Percentiles rank a stretch among this genome's conserved stretches.
phyloP scores from a whole-genome alignment of 805 yeast species.

The Candida germanica region DNA sequence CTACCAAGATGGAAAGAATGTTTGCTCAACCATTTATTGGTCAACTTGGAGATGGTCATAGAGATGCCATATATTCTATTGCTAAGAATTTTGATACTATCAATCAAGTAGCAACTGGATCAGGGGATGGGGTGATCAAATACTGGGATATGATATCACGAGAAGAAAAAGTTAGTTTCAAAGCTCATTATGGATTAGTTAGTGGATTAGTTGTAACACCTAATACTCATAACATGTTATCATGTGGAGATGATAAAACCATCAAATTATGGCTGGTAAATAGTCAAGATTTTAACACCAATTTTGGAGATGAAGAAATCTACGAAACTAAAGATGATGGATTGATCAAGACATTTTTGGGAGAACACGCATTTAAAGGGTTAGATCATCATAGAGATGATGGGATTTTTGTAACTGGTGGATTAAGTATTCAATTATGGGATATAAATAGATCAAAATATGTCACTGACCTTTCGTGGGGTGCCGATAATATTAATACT shows the following conservation, averaged over 20 bases:
- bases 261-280: conserved; percentile 85
- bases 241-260: conserved; percentile 89
- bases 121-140: conserved; percentile 93
- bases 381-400: conserved; percentile 83
- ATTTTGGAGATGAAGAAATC: conserved; percentile 26
- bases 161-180: conserved; percentile 69
- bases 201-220: conserved; percentile 79
- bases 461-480: conserved; percentile 83
- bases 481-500: conserved; percentile 82
- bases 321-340: conserved; percentile 43
- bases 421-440: conserved; percentile 90
- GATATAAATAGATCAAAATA: conserved; percentile 79
- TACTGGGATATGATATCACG: conserved; percentile 88
- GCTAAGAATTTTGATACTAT: conserved; percentile 73
- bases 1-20: conserved; percentile 92
- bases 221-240: conserved; percentile 51
- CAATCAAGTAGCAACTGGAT: conserved; percentile 81
- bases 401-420: conserved; percentile 83
- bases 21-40: conserved; percentile 97
- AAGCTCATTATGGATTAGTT: conserved; percentile 89
- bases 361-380: conserved; percentile 80
- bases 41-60: conserved; percentile 90
- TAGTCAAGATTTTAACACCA: conserved; percentile 47
- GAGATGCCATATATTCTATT: conserved; percentile 88
- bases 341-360: conserved; percentile 72